These are phyloP conservation scores for Schizosaccharomyces osmophilus DNA, from an alignment of 805 yeast genomes.

Conservation along the genomic window DNA sequence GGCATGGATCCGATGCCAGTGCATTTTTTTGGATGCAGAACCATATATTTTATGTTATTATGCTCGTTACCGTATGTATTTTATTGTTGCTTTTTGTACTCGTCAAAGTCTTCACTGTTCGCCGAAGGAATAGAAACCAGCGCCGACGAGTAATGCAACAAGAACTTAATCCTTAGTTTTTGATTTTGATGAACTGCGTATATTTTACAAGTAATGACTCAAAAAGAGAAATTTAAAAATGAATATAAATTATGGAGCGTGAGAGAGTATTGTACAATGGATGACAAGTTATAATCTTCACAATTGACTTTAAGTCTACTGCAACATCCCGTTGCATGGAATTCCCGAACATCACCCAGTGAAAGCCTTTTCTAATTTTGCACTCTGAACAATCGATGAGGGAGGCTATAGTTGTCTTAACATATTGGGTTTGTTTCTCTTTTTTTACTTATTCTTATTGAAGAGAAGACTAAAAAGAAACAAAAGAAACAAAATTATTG, in stretches of 20 bases:
- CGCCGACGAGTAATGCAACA: neutral
- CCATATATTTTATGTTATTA: conserved; percentile 41
- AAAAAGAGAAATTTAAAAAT: too few species aligned
- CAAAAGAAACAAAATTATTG: neutral
- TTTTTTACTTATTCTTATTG: too few species aligned
- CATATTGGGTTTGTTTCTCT: too few species aligned
- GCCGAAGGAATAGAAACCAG: neutral
- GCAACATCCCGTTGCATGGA: too few species aligned
- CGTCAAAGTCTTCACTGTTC: neutral
- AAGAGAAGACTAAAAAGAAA: neutral
- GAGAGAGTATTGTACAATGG: too few species aligned
- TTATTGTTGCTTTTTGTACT: neutral
- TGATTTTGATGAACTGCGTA: neutral
- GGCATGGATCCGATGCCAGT: neutral
- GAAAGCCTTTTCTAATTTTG: too few species aligned
- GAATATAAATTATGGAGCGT: too few species aligned
- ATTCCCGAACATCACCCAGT: too few species aligned
- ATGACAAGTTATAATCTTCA: too few species aligned
- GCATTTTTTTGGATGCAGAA: neutral
- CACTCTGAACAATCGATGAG: too few species aligned
- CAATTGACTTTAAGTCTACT: too few species aligned
- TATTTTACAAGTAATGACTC: neutral
- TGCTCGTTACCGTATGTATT: conserved; percentile 12
- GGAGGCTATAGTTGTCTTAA: too few species aligned
- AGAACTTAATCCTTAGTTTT: neutral